phyloP scores from a whole-genome alignment of 208 protist genomes.

The Naegleria fowleri region DNA sequence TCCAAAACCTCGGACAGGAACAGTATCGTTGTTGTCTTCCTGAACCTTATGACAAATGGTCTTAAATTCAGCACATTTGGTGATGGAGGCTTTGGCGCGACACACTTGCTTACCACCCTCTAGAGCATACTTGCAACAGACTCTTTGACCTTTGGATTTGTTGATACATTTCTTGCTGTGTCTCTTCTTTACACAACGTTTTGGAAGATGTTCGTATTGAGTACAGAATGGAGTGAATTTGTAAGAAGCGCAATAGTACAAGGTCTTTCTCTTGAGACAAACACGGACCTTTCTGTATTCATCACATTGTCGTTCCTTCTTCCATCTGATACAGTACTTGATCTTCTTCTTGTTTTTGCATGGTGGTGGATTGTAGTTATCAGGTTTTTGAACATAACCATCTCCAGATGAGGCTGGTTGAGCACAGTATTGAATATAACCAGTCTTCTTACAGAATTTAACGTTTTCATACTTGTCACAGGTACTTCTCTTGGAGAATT shows the following conservation, averaged over 20 bases:
- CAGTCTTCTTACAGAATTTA: neutral
- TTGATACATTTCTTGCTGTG: neutral
- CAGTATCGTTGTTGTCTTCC: neutral
- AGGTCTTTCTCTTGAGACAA: neutral
- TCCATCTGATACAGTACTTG: slow-evolving; percentile 6
- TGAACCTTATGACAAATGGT: neutral
- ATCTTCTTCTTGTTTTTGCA: neutral
- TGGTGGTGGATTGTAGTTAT: neutral
- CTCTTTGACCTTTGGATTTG: neutral
- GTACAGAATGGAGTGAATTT: neutral
- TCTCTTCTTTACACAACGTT: neutral
- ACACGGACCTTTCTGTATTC: neutral
- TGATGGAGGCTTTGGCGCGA: neutral
- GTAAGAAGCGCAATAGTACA: neutral
- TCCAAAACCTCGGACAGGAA: too few species aligned
- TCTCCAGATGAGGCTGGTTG: neutral
- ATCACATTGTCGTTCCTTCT: neutral
- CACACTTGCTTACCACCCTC: neutral
- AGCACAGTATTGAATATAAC: neutral
- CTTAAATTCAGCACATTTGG: neutral
- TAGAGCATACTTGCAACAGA: neutral
- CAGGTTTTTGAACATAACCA: neutral
- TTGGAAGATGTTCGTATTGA: neutral
- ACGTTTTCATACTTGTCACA: neutral
- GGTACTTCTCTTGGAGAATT: neutral